A percentile compares a stretch with the other conserved stretches of the same genome.
Evolutionary conservation across 176 grass and related monocot genomes (phyloP).

Genomic region (Aegilops speltoides): DNA sequence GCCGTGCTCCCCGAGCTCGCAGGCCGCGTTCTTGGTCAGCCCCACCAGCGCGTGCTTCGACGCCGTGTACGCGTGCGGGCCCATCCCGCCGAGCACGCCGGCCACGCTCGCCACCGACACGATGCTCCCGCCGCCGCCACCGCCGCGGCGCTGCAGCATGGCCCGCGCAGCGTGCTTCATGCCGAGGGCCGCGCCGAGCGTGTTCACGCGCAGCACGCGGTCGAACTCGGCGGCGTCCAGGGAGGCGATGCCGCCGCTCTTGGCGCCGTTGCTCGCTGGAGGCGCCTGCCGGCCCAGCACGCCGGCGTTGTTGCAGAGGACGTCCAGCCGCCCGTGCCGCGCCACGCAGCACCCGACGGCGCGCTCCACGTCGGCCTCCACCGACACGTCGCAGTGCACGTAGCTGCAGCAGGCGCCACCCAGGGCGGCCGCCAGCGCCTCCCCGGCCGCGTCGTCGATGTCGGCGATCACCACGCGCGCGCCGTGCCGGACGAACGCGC

Average conservation of each 20-base stretch:
- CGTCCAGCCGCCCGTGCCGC: conserved; percentile 53
- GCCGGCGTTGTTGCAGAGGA: conserved; percentile 71
- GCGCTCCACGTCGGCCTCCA: conserved; percentile 59
- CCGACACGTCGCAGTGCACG: conserved; percentile 56
- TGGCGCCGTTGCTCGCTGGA: background rate
- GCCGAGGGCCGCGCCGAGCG: too few species aligned
- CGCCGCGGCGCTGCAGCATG: too few species aligned
- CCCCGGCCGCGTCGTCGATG: conserved; percentile 43
- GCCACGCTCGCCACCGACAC: conserved; percentile 47
- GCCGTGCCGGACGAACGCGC: conserved; percentile 54
- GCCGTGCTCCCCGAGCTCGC: too few species aligned
- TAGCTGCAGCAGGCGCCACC: conserved; percentile 29
- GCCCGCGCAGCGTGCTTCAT: too few species aligned
- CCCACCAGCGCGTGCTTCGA: conserved; percentile 45
- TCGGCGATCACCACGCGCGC: conserved; percentile 65
- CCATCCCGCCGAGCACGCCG: conserved; percentile 36
- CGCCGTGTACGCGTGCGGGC: conserved; percentile 41
- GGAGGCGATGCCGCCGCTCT: conserved; percentile 47
- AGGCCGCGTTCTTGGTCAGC: conserved; percentile 32
- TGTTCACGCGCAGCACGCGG: too few species aligned
- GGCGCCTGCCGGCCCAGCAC: background rate
- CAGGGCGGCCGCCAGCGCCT: conserved; percentile 41
- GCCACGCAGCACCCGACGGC: conserved; percentile 33
- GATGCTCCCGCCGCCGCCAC: conserved; percentile 28
- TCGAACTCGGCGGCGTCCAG: conserved; percentile 40